Evolutionary conservation across 2,329 filamentous ascomycete genomes (phyloP), one percentile per base, ranked within the genome.

Genomic region (Thielaviopsis euricoi): DNA sequence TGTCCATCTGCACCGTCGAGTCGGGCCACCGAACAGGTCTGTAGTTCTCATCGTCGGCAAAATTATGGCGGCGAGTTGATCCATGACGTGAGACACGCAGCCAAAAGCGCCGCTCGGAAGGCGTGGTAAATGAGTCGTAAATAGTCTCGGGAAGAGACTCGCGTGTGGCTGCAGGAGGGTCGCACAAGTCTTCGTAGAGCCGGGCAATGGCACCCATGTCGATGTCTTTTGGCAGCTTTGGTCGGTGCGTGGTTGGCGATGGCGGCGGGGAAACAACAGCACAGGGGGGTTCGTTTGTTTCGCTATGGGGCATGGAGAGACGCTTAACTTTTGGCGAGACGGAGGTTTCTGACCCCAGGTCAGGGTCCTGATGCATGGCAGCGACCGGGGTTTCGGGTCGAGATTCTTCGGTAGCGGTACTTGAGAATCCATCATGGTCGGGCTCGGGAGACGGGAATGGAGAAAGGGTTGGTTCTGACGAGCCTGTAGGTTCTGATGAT

Each of bases 1-100:
- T 79, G 9, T 80, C 74, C 13, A 68, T 67, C 23, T 78, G 78
- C 1, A 81, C 68, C 6, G 73, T 67, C 0, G 81, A 83, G n/a
- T 71, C 68, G 3, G 65, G 62, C 82, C 82, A 86, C 2, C 71
- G 70, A n/a, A 82, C 73, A 9, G 77, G 74, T 19, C 76, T 71
- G 65, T 85, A 85, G 62, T 75, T 77, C 9, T 82, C 79, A 54
- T 81, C 78, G 52, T 81, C 75, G 49, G 77, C 80, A 2, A 69
- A 67, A 57, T 81, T 73, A 62, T 83, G 75, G 60, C 76, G 77
- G 6, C 79, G 73, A 63, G 76, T 73, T 0, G 81, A 80, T 2
- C 80, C 82, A 58, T 74, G 74, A 5, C 82, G 75, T 7, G 82
- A 83, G 19, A 85, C 68, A 21, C 80, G 78, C 62, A 85, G 83